phyloP scores from a whole-genome alignment of 371 early-diverging fungal species.

The Syncephalastrum sp. region DNA sequence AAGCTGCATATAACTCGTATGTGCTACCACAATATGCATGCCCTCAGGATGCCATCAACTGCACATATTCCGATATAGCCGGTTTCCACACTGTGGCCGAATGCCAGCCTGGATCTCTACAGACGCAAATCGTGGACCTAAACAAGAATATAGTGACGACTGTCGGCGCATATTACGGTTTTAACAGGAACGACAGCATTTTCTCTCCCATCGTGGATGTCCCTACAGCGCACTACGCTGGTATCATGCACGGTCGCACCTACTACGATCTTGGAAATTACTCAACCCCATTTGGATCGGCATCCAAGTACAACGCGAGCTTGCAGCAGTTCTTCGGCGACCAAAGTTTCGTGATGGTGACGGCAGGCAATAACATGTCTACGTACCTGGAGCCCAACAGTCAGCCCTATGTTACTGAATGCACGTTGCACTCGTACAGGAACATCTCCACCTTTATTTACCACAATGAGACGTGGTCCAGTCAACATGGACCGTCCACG shows the following conservation, averaged over 20 bases:
- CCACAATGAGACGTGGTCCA: neutral
- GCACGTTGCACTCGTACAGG: slow-evolving; percentile 4
- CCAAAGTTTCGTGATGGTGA: slow-evolving; percentile 14
- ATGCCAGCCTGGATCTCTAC: slow-evolving; percentile 9
- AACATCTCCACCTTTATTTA: slow-evolving; percentile 7
- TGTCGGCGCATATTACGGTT: slow-evolving; percentile 2
- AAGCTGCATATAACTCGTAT: slow-evolving; percentile 3
- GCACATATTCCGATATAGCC: slow-evolving; percentile 2
- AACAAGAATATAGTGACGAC: slow-evolving; percentile 10
- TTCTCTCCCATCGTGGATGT: slow-evolving; percentile 1
- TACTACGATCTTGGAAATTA: slow-evolving; percentile 7
- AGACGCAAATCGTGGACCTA: slow-evolving; percentile 10
- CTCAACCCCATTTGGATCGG: neutral
- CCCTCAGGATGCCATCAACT: slow-evolving; percentile 1
- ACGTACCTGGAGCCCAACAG: too few species aligned
- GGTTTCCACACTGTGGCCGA: slow-evolving; percentile 2
- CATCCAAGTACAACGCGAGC: neutral
- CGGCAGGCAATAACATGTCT: neutral
- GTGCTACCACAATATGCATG: slow-evolving; percentile 4
- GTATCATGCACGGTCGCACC: slow-evolving; percentile 18
- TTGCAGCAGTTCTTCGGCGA: slow-evolving; percentile 10
- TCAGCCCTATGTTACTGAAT: slow-evolving; percentile 6
- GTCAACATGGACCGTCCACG: neutral
- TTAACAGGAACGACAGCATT: neutral
- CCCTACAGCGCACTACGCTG: slow-evolving; percentile 12